These are phyloP conservation scores for Asterochloris erici DNA, from an alignment of 139 green algal species.

Conservation along the genomic window DNA sequence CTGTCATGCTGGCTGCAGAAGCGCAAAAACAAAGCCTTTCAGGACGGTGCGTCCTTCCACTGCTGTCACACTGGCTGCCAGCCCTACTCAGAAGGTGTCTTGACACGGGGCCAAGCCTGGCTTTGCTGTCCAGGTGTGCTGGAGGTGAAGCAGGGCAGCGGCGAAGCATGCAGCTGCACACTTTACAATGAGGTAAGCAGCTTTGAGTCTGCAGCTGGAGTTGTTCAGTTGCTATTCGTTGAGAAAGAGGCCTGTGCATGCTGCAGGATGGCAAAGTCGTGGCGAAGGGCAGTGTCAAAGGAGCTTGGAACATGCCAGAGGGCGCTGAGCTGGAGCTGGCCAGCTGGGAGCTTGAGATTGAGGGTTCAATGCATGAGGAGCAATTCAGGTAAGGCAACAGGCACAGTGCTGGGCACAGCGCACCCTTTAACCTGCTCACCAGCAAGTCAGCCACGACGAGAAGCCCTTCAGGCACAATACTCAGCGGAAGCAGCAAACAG, in stretches of 20 bases:
- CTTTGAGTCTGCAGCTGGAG: neutral
- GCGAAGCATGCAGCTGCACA: neutral
- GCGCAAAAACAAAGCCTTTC: neutral
- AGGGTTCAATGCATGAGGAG: constrained; percentile 30
- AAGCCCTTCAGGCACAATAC: neutral
- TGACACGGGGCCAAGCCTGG: constrained; percentile 43
- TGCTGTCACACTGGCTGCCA: neutral
- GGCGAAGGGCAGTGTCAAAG: constrained; percentile 26
- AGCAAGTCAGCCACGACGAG: neutral
- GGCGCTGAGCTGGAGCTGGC: constrained; percentile 42
- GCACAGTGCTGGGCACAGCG: neutral
- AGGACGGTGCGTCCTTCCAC: neutral
- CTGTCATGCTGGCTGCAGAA: neutral
- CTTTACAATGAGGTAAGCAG: constrained; percentile 26
- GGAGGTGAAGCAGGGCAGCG: constrained; percentile 26
- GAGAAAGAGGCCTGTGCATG: neutral
- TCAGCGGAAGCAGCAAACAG: neutral
- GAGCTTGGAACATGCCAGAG: constrained; percentile 29
- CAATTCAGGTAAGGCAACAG: constrained; percentile 42
- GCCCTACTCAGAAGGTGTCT: neutral
- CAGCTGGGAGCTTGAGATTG: constrained; percentile 57
- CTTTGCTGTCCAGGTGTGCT: constrained; percentile 48
- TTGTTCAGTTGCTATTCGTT: neutral
- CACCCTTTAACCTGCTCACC: neutral
- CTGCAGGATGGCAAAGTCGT: constrained; percentile 55